These are phyloP conservation scores for Kuraishia hungarica DNA, from an alignment of 805 yeast genomes.

Conservation along the genomic window DNA sequence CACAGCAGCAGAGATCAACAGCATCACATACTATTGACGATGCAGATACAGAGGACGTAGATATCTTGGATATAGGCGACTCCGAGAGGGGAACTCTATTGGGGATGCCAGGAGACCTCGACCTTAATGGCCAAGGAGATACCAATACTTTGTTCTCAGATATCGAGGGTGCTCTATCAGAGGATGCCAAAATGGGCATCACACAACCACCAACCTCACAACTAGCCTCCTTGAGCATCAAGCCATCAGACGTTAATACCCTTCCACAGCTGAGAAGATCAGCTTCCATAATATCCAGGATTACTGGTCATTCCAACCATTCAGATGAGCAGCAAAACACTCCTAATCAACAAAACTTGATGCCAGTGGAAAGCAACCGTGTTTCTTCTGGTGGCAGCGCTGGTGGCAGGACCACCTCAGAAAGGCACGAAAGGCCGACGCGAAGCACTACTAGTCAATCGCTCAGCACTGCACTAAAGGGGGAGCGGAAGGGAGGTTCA, in stretches of 20 bases:
- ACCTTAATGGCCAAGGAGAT: not conserved
- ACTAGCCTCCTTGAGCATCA: not conserved
- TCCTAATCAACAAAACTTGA: no score
- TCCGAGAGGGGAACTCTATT: not conserved
- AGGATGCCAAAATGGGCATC: not conserved
- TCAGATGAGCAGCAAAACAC: not conserved
- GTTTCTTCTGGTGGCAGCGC: not conserved
- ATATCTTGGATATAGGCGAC: not conserved
- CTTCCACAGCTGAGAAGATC: not conserved
- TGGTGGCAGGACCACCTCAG: not conserved
- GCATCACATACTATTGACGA: not conserved
- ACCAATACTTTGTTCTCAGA: not conserved
- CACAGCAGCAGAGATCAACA: not conserved
- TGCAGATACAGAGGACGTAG: not conserved
- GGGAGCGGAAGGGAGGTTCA: not conserved
- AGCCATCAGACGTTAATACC: not conserved
- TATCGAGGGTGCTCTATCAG: not conserved
- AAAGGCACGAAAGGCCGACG: not conserved
- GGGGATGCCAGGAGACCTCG: not conserved
- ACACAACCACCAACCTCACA: not conserved
- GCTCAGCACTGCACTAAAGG: not conserved
- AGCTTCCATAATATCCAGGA: not conserved
- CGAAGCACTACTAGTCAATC: not conserved
- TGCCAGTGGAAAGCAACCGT: not conserved
- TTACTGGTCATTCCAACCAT: not conserved